These are phyloP conservation scores for Fonsecaea nubica DNA, from an alignment of 2,329 filamentous ascomycete genomes.

Conservation along the genomic window DNA sequence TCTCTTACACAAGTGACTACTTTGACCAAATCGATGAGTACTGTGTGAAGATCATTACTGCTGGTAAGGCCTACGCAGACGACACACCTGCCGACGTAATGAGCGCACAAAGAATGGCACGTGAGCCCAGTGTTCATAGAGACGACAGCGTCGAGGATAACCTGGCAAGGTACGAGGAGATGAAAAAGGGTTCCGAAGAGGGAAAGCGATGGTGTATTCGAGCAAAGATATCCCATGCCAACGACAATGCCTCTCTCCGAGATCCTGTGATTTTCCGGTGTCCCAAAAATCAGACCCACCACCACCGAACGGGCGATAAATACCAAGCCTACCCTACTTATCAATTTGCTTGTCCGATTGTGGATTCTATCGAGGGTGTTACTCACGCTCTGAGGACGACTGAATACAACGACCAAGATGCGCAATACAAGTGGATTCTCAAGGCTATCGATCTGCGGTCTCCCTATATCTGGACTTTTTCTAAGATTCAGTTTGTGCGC, in stretches of 20 bases:
- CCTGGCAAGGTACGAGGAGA: constrained; percentile 84
- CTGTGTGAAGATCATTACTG: constrained; percentile 81
- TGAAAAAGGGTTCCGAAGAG: constrained; percentile 83
- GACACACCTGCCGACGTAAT: constrained; percentile 91
- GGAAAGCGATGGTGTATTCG: constrained; percentile 89
- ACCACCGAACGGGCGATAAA: constrained; percentile 67
- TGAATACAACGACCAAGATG: constrained; percentile 62
- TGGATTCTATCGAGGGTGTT: constrained; percentile 68
- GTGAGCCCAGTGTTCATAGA: constrained; percentile 80
- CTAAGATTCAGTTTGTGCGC: constrained; percentile 60
- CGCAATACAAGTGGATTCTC: constrained; percentile 60
- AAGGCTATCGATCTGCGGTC: constrained; percentile 54
- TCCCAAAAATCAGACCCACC: constrained; percentile 65
- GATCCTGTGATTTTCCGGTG: constrained; percentile 98
- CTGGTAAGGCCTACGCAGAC: constrained; percentile 90
- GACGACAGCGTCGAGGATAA: constrained; percentile 82
- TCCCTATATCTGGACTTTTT: constrained; percentile 60
- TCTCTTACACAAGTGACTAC: constrained; percentile 93
- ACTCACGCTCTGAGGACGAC: constrained; percentile 70
- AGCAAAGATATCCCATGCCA: constrained; percentile 89
- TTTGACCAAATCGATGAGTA: constrained; percentile 91
- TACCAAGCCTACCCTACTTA: constrained; percentile 74
- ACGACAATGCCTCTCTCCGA: constrained; percentile 93
- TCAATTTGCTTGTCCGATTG: constrained; percentile 69
- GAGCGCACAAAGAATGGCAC: constrained; percentile 82